Evolutionary conservation across 2,329 filamentous ascomycete species (phyloP), one percentile per base, ranked within the genome.

Genomic region (Aspergillus cejpii): DNA sequence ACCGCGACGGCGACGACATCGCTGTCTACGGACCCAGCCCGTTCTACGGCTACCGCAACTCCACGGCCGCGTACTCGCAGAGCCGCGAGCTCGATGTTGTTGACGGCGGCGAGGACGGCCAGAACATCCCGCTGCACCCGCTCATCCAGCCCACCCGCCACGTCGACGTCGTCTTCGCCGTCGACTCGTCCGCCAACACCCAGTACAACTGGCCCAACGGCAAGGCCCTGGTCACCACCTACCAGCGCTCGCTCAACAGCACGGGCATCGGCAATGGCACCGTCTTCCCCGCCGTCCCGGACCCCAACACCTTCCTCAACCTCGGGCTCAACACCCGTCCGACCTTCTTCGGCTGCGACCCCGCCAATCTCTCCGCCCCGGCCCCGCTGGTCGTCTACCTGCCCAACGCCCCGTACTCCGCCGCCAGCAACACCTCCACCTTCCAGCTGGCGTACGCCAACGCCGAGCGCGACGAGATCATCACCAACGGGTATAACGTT

Each of bases 401-500:
- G 37, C 87, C 92, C 46, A 94, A 92, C 62, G 76, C 83, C 17
- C 90, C 89, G 1, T 95, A 94, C 69, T 77, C 83, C 37, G 79
- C 78, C 61, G 69, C 75, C 52, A 85, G 83, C 65, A 97, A 97
- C 71, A 76, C 84, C 5, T 85, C 84, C 2, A 96, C 91, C 39
- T 91, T 85, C 64, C 74, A 81, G 48, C 72, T 81, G 28, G 66
- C 68, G 31, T 87, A 90, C 74, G 74, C 77, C 27, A 68, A 79
- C 55, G 66, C 62, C 1, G 68, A 87, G 68, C 85, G 91, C 51
- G 80, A 95, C 62, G 76, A 77, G 50, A 86, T 95, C 60, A 88
- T 98, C 59, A 66, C 79, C 54, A 97, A 98, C 68, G 91, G 88
- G 15, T 92, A 85, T 31, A 79, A 92, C 55, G 80, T 84, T 14